These are phyloP conservation scores for Trichothecium sympodiale DNA, from an alignment of 2,329 filamentous ascomycete genomes.

Conservation along the genomic window DNA sequence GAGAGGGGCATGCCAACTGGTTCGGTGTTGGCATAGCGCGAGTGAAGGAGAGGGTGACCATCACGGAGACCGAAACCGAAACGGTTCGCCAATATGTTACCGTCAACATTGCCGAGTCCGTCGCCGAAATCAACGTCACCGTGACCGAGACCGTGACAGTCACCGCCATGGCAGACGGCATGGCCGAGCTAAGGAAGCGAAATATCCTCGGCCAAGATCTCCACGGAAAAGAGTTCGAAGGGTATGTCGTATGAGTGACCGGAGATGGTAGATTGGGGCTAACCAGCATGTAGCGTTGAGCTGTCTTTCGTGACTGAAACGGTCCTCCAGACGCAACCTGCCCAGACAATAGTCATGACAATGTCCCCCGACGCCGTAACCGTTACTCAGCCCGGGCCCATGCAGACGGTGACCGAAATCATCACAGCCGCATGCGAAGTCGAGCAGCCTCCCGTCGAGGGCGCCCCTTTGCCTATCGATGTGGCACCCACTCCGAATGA, in stretches of 20 bases:
- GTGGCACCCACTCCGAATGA: constrained; percentile 5
- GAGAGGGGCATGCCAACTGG: neutral
- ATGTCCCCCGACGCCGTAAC: neutral
- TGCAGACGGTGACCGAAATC: neutral
- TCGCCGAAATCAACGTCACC: constrained; percentile 4
- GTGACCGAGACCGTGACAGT: constrained; percentile 5
- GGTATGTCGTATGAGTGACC: constrained; percentile 1
- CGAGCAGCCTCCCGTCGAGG: neutral
- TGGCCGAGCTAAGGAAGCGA: neutral
- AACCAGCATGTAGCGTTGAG: neutral
- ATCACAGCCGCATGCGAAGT: neutral
- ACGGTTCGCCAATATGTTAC: constrained; percentile 7
- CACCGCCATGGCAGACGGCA: constrained; percentile 1
- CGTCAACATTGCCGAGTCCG: constrained; percentile 3
- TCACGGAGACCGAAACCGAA: constrained; percentile 7
- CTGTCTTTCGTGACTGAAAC: constrained; percentile 3
- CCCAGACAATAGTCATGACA: neutral
- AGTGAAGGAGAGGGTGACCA: neutral
- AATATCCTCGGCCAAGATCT: neutral
- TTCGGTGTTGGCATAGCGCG: neutral
- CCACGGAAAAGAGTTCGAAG: constrained; percentile 1
- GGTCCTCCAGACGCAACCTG: neutral
- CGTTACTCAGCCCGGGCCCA: too few species aligned
- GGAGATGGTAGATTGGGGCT: too few species aligned
- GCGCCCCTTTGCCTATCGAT: neutral